Conservation (phyloP, 2,329 filamentous ascomycete genomes). For the Sporothrix variecibatus region DNA sequence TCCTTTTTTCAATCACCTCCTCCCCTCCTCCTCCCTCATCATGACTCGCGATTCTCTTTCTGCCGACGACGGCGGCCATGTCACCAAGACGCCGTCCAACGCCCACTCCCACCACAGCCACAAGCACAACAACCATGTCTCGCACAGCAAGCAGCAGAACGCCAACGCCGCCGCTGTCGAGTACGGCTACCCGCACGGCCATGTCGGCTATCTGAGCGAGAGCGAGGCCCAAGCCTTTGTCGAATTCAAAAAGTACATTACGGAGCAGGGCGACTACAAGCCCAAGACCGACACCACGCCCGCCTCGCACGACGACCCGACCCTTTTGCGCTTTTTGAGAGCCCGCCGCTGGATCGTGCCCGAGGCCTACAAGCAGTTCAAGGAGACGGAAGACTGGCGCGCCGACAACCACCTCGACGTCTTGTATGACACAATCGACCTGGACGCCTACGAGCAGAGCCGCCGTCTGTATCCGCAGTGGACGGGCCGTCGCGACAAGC, state of each 20-base stretch:
- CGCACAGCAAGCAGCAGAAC: slow-evolving; percentile 23
- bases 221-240: slow-evolving; percentile 67
- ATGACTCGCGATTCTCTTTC: slow-evolving; percentile 18
- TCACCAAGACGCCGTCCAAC: slow-evolving; percentile 24
- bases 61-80: slow-evolving; percentile 19
- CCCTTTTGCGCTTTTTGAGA: slow-evolving; percentile 79
- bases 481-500: slow-evolving; percentile 83
- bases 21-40: not conserved
- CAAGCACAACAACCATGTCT: not conserved
- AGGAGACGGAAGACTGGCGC: slow-evolving; percentile 86
- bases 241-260: slow-evolving; percentile 70
- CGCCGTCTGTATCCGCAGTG: slow-evolving; percentile 89
- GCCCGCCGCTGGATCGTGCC: slow-evolving; percentile 77
- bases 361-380: slow-evolving; percentile 81
- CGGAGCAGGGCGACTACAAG: slow-evolving; percentile 65
- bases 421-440: slow-evolving; percentile 83
- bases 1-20: not conserved
- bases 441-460: slow-evolving; percentile 80
- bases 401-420: slow-evolving; percentile 74
- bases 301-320: slow-evolving; percentile 71
- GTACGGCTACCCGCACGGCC: slow-evolving; percentile 69
- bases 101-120: slow-evolving; percentile 20
- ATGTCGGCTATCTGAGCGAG: slow-evolving; percentile 73
- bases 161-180: slow-evolving; percentile 35
- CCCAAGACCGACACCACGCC: slow-evolving; percentile 47